Base-by-base conservation (phyloP, 2,329 filamentous ascomycete species). In the Calonectria pseudoturangicola region DNA sequence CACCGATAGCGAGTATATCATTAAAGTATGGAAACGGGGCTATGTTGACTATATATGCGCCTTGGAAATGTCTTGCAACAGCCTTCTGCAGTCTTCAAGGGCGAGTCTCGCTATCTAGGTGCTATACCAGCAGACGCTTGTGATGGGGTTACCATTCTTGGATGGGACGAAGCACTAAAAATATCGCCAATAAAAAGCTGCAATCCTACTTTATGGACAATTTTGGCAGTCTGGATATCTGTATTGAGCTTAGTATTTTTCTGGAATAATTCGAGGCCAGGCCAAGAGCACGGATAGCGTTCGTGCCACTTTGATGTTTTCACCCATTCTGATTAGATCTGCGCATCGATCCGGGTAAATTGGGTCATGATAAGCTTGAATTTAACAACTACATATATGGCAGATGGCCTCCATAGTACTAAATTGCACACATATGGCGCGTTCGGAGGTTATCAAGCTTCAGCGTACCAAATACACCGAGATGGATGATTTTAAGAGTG, bases 331-430 rank as follows among this genome's bases (percentile, higher is more conserved):
- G 54, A 5, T 60, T 21, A 39, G 15, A 60, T 41, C 25, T 60
- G 10, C 21, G 12, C 21, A 16, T 39, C 33, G 30, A 41, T 39
- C 28, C 21, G 12, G 33, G 15, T 41, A 12, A 41, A 9, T 25
- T 60, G 15, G 33, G 39, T 21, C 21, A 41, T 27, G 33, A 41
- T 60, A 58, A 58, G 33, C 54, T 58, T 60, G 36, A 41, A 58
- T 58, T 60, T 60, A 27, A 12, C 54, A 33, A 41, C 54, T 18
- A 10, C 3, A 13, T n/a, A 13, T 9, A 25, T 4, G 13, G 16
- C 12, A 41, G 13, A 60, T 25, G 3, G 21, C 6, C 8, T 41
- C 21, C 25, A 60, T 16, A 2, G 41, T 5, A 3, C 25, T 25
- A 16, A 36, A 27, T 21, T 25, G 25, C 54, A 36, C 15, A 60